Conservation (phyloP, 345 rosid genomes). For the Eucalyptus virginea region DNA sequence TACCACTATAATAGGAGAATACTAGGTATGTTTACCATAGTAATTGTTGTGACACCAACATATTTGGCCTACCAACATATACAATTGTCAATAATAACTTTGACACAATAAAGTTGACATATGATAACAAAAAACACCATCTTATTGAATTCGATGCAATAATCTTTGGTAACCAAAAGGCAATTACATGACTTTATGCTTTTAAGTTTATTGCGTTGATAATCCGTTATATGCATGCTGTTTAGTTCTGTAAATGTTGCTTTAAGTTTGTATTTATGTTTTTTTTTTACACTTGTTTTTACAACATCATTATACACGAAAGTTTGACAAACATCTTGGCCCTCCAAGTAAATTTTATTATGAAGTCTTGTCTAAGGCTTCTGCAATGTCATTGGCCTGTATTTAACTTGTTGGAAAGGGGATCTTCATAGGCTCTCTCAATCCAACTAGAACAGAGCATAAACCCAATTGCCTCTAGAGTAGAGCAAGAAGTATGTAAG, state of each 20-base stretch:
- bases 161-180: not conserved
- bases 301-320: fast-evolving
- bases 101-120: not conserved
- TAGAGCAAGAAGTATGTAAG: not conserved
- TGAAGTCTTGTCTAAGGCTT: too few relatives aligned
- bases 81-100: too few relatives aligned
- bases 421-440: not conserved
- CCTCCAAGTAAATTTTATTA: too few relatives aligned
- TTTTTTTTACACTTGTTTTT: not conserved
- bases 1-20: not conserved
- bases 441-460: too few relatives aligned
- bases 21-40: not conserved
- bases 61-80: not conserved
- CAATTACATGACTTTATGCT: not conserved
- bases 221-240: too few relatives aligned
- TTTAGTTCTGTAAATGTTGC: not conserved
- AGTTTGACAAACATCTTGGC: not conserved
- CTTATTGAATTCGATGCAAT: not conserved
- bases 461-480: not conserved
- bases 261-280: not conserved
- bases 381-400: too few relatives aligned
- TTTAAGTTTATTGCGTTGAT: not conserved
- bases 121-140: fast-evolving
- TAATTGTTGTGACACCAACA: not conserved
- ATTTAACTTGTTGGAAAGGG: not conserved